phyloP scores from a whole-genome alignment of 2,329 filamentous ascomycete species.

The Geoglossum cookeanum region DNA sequence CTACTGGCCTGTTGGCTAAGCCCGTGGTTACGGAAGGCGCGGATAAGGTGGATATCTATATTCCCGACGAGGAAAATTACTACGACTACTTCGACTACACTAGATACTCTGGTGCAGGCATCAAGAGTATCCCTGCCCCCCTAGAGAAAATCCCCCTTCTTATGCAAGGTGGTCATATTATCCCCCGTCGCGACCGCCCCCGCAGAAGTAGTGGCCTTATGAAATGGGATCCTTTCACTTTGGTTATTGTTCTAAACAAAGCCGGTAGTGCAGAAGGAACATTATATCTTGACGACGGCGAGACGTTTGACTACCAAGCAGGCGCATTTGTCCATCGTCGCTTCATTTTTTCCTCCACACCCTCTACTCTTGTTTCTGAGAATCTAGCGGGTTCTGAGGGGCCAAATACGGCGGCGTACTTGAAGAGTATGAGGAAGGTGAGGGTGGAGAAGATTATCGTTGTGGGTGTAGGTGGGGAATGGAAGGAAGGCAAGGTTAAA shows the following conservation, averaged over 20 bases:
- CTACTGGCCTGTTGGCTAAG: slow-evolving; percentile 79
- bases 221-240: slow-evolving; percentile 87
- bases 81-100: slow-evolving; percentile 92
- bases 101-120: slow-evolving; percentile 51
- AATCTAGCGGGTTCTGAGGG: slow-evolving; percentile 31
- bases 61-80: slow-evolving; percentile 76
- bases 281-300: slow-evolving; percentile 83
- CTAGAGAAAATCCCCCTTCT: slow-evolving; percentile 75
- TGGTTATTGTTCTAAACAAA: slow-evolving; percentile 55
- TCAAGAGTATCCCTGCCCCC: slow-evolving; percentile 54
- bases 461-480: slow-evolving; percentile 53
- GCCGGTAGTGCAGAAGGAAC: slow-evolving; percentile 58
- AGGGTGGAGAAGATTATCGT: slow-evolving; percentile 69
- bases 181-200: slow-evolving; percentile 74
- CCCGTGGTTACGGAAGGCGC: slow-evolving; percentile 67
- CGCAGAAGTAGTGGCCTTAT: slow-evolving; percentile 73
- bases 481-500: slow-evolving; percentile 39
- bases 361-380: slow-evolving; percentile 44
- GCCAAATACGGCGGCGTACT: slow-evolving; percentile 49
- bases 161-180: slow-evolving; percentile 83
- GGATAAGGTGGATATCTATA: slow-evolving; percentile 57
- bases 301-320: slow-evolving; percentile 70
- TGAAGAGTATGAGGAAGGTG: slow-evolving; percentile 62
- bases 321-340: slow-evolving; percentile 76
- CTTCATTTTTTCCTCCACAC: slow-evolving; percentile 43